A percentile compares a stretch with the other conserved stretches of the same genome.
Evolutionary conservation across 2,329 filamentous ascomycete species (phyloP).

Genomic region (Exophiala xenobiotica): DNA sequence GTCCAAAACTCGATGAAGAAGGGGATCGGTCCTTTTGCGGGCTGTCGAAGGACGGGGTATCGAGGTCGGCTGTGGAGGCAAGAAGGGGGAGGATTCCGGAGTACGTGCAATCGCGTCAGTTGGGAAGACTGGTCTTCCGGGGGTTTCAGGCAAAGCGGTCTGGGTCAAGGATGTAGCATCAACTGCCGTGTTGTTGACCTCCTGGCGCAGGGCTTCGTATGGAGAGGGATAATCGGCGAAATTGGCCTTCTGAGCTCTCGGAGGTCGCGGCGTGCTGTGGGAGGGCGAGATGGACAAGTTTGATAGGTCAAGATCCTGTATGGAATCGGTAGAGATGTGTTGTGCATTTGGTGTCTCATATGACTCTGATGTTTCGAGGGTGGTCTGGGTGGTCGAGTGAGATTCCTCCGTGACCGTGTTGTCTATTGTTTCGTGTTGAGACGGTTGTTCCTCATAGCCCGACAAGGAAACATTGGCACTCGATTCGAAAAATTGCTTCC

Average conservation of each 20-base stretch:
- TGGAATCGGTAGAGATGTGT: conserved; percentile 32
- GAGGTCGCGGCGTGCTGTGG: conserved; percentile 49
- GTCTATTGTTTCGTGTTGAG: conserved; percentile 56
- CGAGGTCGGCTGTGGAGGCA: conserved; percentile 48
- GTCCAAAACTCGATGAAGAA: conserved; percentile 89
- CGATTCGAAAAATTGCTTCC: conserved; percentile 99
- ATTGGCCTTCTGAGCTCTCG: conserved; percentile 34
- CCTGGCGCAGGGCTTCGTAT: conserved; percentile 70
- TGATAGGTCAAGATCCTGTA: conserved; percentile 48
- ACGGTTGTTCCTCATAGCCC: conserved; percentile 79
- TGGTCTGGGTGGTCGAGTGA: conserved; percentile 52
- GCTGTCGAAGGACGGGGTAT: conserved; percentile 43
- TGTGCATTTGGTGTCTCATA: conserved; percentile 43
- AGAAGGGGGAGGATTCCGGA: conserved; percentile 58
- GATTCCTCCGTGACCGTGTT: conserved; percentile 57
- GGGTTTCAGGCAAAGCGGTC: conserved; percentile 31
- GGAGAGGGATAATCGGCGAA: conserved; percentile 71
- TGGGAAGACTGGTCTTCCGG: conserved; percentile 20
- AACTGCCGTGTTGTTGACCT: conserved; percentile 54
- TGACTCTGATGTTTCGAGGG: conserved; percentile 41
- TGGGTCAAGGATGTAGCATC: conserved; percentile 37
- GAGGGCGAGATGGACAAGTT: conserved; percentile 44
- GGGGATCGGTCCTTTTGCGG: conserved; percentile 59
- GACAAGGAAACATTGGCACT: conserved; percentile 96
- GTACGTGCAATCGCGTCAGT: conserved; percentile 58